These are phyloP conservation scores for Candida maris DNA, from an alignment of 805 yeast genomes.

Conservation along the genomic window DNA sequence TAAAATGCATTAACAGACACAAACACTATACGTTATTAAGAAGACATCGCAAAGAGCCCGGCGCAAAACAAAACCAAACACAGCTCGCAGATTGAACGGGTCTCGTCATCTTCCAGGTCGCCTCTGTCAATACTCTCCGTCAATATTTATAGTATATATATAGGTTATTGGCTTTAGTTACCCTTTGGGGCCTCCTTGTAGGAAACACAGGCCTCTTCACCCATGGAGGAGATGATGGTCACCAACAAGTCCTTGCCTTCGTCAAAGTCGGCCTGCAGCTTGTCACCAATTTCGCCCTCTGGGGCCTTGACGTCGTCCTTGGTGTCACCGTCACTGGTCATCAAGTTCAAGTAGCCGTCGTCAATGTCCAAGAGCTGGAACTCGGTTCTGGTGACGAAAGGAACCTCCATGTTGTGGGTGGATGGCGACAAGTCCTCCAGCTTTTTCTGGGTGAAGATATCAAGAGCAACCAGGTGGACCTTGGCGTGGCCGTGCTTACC, in stretches of 20 bases:
- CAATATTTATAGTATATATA: constrained; percentile 7
- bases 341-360: constrained; percentile 94
- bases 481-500: constrained; percentile 99
- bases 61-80: neutral
- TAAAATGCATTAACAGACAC: constrained; percentile 4
- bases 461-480: constrained; percentile 98
- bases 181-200: constrained; percentile 96
- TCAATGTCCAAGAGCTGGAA: constrained; percentile 96
- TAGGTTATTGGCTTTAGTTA: constrained; percentile 23
- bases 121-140: neutral
- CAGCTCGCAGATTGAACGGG: neutral
- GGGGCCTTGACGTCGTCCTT: constrained; percentile 99
- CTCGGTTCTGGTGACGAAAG: constrained; percentile 94
- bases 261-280: constrained; percentile 88
- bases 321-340: constrained; percentile 97
- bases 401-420: constrained; percentile 99
- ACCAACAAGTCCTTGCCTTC: constrained; percentile 97
- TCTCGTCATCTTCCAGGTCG: neutral
- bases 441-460: constrained; percentile 98
- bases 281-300: constrained; percentile 96
- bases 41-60: neutral
- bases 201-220: constrained; percentile 98
- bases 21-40: constrained; percentile 1
- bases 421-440: constrained; percentile 99
- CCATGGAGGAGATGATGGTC: constrained; percentile 97